Base-by-base conservation (phyloP, 768 basidiomycete species). In the Pulveroboletus sp. region DNA sequence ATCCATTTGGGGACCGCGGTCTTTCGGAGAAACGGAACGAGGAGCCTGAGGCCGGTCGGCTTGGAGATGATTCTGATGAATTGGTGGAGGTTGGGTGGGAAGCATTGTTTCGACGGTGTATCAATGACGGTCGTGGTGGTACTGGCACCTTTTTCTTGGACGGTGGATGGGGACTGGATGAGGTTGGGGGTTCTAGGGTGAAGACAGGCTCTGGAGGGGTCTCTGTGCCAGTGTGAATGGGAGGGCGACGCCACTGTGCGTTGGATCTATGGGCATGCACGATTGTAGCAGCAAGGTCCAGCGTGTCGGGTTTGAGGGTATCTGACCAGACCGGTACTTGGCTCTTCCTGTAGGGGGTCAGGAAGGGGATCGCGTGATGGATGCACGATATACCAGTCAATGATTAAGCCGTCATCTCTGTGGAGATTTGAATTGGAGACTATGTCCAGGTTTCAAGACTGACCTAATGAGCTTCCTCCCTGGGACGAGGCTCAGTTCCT, bases 251-350 rank as follows among this genome's bases (percentile, higher is more conserved):
- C 40, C 54, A 53, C 32, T 43, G 49, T 14, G 59, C 61, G 20
- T 67, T 69, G 5, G 59, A 49, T 39, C 52, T 58, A 46, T 67
- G 61, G 19, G 63, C 49, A 13, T 59, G 51, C 40, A 45, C 24
- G 31, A 63, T 67, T 5, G 61, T 49, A 21, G 67, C 50, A 32
- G 61, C 67, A 23, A 69, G 67, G 39, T 65, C 63, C 17, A 50
- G 50, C 0, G 55, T 23, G n/a, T 45, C 51, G 7, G 66, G 66
- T 48, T 51, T 53, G 40, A 66, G 47, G 0, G 66, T 64, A 48
- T 68, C 65, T 42, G 66, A 61, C 64, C 64, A 61, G 39, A 70
- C 64, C 5, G 68, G 58, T 12, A 65, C 54, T 6, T 51, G 24
- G 32, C 66, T 68, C 40, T 20, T 62, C 66, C 68, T 70, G 45